Percentiles rank a stretch among this genome's conserved stretches.
These are phyloP conservation scores for Aspergillus nanangensis DNA, from an alignment of 495 filamentous ascomycete species.

Conservation along the genomic window DNA sequence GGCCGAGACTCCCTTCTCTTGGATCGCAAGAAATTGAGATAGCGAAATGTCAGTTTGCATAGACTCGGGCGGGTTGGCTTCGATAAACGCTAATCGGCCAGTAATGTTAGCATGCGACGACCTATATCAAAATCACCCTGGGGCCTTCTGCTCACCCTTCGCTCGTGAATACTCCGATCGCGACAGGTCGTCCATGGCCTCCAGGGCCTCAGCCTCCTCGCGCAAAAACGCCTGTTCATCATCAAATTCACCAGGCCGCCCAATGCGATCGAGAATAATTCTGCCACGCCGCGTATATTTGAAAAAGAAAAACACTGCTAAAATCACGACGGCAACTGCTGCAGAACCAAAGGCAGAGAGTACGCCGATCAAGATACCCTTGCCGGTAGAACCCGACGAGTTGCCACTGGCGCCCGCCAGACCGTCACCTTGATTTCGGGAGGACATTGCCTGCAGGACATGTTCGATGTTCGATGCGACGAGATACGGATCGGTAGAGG, in stretches of 20 bases:
- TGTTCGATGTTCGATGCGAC: slow-evolving; percentile 22
- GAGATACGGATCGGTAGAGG: slow-evolving; percentile 7
- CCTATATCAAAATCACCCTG: background rate
- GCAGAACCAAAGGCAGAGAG: slow-evolving; percentile 96
- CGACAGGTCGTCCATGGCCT: slow-evolving; percentile 91
- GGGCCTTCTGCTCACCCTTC: slow-evolving; percentile 65
- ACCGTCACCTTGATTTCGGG: slow-evolving; percentile 17
- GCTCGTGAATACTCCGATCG: slow-evolving; percentile 87
- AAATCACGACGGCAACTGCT: slow-evolving; percentile 71
- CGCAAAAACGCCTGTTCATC: slow-evolving; percentile 89
- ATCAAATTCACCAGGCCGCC: slow-evolving; percentile 92
- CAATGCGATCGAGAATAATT: slow-evolving; percentile 91
- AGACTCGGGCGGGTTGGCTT: slow-evolving; percentile 93
- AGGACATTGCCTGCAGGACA: slow-evolving; percentile 27
- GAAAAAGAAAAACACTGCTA: slow-evolving; percentile 90
- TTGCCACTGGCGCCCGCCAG: slow-evolving; percentile 32
- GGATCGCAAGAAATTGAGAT: slow-evolving; percentile 95
- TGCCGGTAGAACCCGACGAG: slow-evolving; percentile 51
- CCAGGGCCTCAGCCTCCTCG: slow-evolving; percentile 93
- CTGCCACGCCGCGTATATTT: slow-evolving; percentile 82
- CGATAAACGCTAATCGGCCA: slow-evolving; percentile 70
- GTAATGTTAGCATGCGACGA: slow-evolving; percentile 9
- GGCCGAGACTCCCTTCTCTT: slow-evolving; percentile 97
- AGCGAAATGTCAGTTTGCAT: slow-evolving; percentile 94
- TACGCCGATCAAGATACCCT: slow-evolving; percentile 91